These are phyloP conservation scores for Moricandia arvensis DNA, from an alignment of 345 rosid genomes.

Conservation along the genomic window DNA sequence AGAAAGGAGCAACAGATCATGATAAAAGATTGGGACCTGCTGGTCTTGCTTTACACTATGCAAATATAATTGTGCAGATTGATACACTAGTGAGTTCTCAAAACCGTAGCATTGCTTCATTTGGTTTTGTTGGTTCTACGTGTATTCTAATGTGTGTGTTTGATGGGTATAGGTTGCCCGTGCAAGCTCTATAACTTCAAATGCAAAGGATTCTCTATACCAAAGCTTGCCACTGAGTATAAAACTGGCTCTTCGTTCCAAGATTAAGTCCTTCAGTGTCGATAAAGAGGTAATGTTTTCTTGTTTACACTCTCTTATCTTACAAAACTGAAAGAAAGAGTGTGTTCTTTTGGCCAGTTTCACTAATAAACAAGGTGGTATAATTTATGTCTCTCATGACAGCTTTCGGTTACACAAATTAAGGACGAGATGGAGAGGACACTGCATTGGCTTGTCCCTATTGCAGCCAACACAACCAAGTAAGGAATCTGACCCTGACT, in stretches of 20 bases:
- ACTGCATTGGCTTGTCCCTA: slow-evolving; percentile 94
- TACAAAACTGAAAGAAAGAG: slow-evolving; percentile 1
- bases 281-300: slow-evolving; percentile 54
- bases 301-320: background rate
- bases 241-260: slow-evolving; percentile 67
- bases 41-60: slow-evolving; percentile 90
- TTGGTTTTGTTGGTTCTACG: slow-evolving; percentile 12
- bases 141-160: slow-evolving; percentile 24
- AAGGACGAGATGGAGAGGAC: slow-evolving; percentile 97
- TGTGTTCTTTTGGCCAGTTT: background rate
- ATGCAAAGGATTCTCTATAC: slow-evolving; percentile 79
- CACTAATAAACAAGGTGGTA: slow-evolving; percentile 5
- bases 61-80: slow-evolving; percentile 70
- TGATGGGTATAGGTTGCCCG: slow-evolving; percentile 58
- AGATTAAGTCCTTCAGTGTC: slow-evolving; percentile 56
- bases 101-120: slow-evolving; percentile 12
- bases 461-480: slow-evolving; percentile 92
- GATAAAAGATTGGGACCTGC: slow-evolving; percentile 67
- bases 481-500: slow-evolving; percentile 31
- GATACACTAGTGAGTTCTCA: slow-evolving; percentile 69
- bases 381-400: slow-evolving; percentile 28
- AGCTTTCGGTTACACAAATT: slow-evolving; percentile 73
- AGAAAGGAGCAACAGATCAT: slow-evolving; percentile 35
- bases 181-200: slow-evolving; percentile 80
- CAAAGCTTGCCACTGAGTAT: slow-evolving; percentile 79